Percentiles rank a stretch among this genome's conserved stretches.
These are phyloP conservation scores for Anthracocystis setariae DNA, from an alignment of 1,284 basidiomycete species.

Conservation along the genomic window DNA sequence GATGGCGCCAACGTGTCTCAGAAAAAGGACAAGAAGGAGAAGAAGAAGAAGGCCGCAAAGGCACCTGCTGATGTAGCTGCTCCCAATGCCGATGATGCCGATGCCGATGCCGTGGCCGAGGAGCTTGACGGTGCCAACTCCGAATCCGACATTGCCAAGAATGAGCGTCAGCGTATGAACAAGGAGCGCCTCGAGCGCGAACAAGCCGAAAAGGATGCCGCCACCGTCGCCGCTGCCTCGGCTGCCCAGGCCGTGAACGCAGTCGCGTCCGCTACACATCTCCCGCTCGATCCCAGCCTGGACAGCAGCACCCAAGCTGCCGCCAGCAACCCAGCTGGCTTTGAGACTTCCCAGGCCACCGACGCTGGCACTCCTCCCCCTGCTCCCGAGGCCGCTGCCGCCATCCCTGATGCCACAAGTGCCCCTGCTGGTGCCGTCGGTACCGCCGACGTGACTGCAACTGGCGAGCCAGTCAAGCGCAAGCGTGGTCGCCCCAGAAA, in stretches of 20 bases:
- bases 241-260: constrained; percentile 43
- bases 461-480: constrained; percentile 29
- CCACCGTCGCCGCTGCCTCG: constrained; percentile 45
- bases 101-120: constrained; percentile 29
- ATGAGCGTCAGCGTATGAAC: constrained; percentile 45
- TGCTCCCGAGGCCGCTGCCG: constrained; percentile 7
- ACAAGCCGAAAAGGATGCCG: constrained; percentile 48
- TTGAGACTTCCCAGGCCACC: no score
- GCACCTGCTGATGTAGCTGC: constrained; percentile 4
- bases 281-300: constrained; percentile 44
- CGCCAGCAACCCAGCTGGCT: neutral
- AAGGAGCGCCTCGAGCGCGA: constrained; percentile 48
- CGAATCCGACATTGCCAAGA: constrained; percentile 18
- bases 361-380: neutral
- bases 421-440: constrained; percentile 8
- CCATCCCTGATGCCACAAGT: no score
- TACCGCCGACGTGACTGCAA: constrained; percentile 5
- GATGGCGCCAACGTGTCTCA: constrained; percentile 3
- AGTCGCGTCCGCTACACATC: constrained; percentile 38
- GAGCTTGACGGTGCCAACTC: constrained; percentile 7
- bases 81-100: constrained; percentile 19
- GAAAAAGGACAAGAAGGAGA: constrained; percentile 19
- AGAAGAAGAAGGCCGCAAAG: constrained; percentile 19
- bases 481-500: constrained; percentile 42
- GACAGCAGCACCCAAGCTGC: constrained; percentile 8